Base-by-base conservation (phyloP, 2,329 filamentous ascomycete genomes). In the Colletotrichum lini region DNA sequence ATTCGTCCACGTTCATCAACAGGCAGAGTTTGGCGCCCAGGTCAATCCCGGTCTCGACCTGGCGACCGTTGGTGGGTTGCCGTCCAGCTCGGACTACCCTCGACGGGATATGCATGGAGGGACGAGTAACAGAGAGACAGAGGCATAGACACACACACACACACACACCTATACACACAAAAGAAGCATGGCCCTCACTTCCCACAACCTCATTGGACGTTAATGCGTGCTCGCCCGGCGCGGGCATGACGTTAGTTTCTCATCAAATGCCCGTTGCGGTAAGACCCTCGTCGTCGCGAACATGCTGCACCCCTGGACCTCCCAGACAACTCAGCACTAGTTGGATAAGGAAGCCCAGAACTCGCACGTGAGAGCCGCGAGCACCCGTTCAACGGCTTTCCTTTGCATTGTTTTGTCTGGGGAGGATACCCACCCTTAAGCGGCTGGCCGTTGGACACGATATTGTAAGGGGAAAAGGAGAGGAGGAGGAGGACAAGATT, bases 201-300 rank as follows among this genome's bases (percentile, higher is more conserved):
- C 13, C 23, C 21, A 16, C 26, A 15, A 21, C 16, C 35, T 18
- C 40, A 59, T 49, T 58, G 52, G 64, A 42, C 40, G 52, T 63
- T 58, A 23, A 67, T 63, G 68, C 57, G 52, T 16, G 64, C 47
- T 16, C 2, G 49, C 44, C 59, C 68, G 68, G 58, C 40, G 35
- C 68, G 65, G 54, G 68, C 68, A 71, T 71, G 64, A 71, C 68
- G 65, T 58, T 68, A 54, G 65, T 63, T 44, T 71, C 68, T 71
- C 65, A 71, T 71, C 57, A 12, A 63, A 64, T 60, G 68, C 68
- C 68, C 58, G 65, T 71, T 71, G 58, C 58, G 68, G 68, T 68
- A 71, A 68, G 58, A 68, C 68, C 60, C 44, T 59, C 40, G 65
- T 52, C 58, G 30, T 26, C n/a, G 18, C 21, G 3, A 21, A 52